These are phyloP conservation scores for Leccinum sublutescens DNA, from an alignment of 768 basidiomycete species.

Conservation along the genomic window DNA sequence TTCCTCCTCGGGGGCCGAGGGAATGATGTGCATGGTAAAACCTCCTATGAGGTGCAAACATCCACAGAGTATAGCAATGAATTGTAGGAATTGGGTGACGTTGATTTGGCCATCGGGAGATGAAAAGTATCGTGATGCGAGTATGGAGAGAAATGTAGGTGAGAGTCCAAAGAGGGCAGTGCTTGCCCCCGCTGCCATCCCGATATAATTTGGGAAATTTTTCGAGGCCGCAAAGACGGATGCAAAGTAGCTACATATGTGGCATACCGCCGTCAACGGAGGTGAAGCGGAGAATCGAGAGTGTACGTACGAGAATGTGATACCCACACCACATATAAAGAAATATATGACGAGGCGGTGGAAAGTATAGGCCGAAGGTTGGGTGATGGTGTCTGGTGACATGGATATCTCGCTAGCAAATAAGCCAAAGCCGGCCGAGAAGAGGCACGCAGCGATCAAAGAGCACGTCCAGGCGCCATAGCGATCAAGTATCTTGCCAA, in stretches of 20 bases:
- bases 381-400: slow-evolving; percentile 38
- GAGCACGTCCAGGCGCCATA: slow-evolving; percentile 72
- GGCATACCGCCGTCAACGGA: slow-evolving; percentile 1
- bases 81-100: slow-evolving; percentile 51
- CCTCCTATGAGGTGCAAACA: slow-evolving; percentile 54
- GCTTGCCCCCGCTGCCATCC: slow-evolving; percentile 62
- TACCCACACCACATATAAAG: slow-evolving; percentile 62
- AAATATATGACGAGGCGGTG: slow-evolving; percentile 55
- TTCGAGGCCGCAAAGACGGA: slow-evolving; percentile 74
- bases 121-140: slow-evolving; percentile 65
- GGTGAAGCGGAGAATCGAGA: neutral
- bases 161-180: slow-evolving; percentile 82
- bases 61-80: slow-evolving; percentile 55
- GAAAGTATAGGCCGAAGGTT: slow-evolving; percentile 46
- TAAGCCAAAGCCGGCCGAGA: slow-evolving; percentile 57
- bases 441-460: slow-evolving; percentile 55
- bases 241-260: slow-evolving; percentile 56
- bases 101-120: slow-evolving; percentile 42
- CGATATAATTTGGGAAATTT: slow-evolving; percentile 62
- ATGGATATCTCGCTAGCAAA: slow-evolving; percentile 59
- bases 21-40: slow-evolving; percentile 37
- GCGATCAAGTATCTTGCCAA: slow-evolving; percentile 65
- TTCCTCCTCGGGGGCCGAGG: slow-evolving; percentile 11
- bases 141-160: slow-evolving; percentile 64
- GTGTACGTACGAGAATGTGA: slow-evolving; percentile 65